Conservation (phyloP, 1,139 yeast genomes). For the Blastobotrys illinoisensis region DNA sequence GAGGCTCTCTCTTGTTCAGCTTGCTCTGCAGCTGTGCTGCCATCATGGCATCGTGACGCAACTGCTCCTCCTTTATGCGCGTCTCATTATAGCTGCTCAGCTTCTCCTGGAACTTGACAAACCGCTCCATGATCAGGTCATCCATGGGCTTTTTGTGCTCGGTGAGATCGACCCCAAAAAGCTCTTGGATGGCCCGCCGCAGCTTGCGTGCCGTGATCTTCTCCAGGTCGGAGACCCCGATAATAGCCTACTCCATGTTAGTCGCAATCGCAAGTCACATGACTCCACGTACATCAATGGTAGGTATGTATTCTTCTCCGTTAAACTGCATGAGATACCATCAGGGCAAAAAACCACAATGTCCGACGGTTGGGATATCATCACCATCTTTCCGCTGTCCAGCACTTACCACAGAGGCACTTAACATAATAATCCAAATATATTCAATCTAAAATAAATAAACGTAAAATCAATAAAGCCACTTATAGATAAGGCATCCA, state of each 20-base stretch:
- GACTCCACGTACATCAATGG: constrained; percentile 57
- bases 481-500: constrained; percentile 88
- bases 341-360: not conserved
- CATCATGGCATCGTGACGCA: constrained; percentile 42
- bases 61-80: constrained; percentile 26
- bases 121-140: constrained; percentile 55
- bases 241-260: constrained; percentile 47
- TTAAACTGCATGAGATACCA: constrained; percentile 4
- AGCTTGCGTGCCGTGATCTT: constrained; percentile 68
- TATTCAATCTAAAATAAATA: constrained; percentile 7
- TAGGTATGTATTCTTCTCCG: constrained; percentile 46
- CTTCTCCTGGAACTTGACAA: constrained; percentile 39
- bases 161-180: constrained; percentile 53
- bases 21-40: constrained; percentile 44
- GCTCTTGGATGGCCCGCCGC: constrained; percentile 62
- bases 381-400: no score
- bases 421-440: constrained; percentile 1
- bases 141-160: constrained; percentile 52
- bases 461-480: not conserved
- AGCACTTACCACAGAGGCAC: no score
- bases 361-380: not conserved
- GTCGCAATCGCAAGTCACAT: not conserved
- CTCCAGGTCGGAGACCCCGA: constrained; percentile 68
- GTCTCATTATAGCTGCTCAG: constrained; percentile 8
- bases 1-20: constrained; percentile 20